phyloP scores from a whole-genome alignment of 352 stramenopile genomes.

The Pythium coloratum region DNA sequence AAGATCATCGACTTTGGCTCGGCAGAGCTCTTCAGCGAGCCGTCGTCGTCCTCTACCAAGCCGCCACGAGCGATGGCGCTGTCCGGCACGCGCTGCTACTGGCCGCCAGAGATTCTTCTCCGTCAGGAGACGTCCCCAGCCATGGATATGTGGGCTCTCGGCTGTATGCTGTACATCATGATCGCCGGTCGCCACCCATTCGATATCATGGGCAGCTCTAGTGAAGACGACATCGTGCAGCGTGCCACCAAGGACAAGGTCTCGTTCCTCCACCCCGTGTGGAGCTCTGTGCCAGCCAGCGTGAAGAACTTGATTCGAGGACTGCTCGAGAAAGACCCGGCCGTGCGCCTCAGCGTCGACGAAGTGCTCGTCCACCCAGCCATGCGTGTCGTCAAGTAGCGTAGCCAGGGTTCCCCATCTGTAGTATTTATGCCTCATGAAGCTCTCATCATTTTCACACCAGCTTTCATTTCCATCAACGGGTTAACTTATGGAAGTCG shows the following conservation, averaged over 20 bases:
- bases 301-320: slow-evolving; percentile 68
- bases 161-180: slow-evolving; percentile 89
- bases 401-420: no score
- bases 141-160: slow-evolving; percentile 90
- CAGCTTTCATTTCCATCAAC: not conserved
- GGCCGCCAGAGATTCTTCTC: slow-evolving; percentile 74
- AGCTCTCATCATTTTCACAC: not conserved
- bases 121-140: slow-evolving; percentile 55
- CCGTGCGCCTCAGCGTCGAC: slow-evolving; percentile 42
- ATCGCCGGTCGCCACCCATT: slow-evolving; percentile 86
- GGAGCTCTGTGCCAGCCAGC: slow-evolving; percentile 45
- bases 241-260: slow-evolving; percentile 45
- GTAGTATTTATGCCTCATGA: slow-evolving; percentile 1
- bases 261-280: slow-evolving; percentile 60
- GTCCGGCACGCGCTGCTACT: slow-evolving; percentile 86
- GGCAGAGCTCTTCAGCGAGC: slow-evolving; percentile 32
- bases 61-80: slow-evolving; percentile 32
- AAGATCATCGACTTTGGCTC: slow-evolving; percentile 91
- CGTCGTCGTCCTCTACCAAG: slow-evolving; percentile 1
- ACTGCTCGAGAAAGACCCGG: slow-evolving; percentile 74
- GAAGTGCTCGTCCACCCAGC: slow-evolving; percentile 51
- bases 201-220: slow-evolving; percentile 74
- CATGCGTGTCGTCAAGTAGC: slow-evolving; percentile 1
- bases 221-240: slow-evolving; percentile 73
- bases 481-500: not conserved